A percentile compares a stretch with the other conserved stretches of the same genome.
These are phyloP conservation scores for Coemansia sp. DNA, from an alignment of 192 early-diverging fungal species.

Conservation along the genomic window DNA sequence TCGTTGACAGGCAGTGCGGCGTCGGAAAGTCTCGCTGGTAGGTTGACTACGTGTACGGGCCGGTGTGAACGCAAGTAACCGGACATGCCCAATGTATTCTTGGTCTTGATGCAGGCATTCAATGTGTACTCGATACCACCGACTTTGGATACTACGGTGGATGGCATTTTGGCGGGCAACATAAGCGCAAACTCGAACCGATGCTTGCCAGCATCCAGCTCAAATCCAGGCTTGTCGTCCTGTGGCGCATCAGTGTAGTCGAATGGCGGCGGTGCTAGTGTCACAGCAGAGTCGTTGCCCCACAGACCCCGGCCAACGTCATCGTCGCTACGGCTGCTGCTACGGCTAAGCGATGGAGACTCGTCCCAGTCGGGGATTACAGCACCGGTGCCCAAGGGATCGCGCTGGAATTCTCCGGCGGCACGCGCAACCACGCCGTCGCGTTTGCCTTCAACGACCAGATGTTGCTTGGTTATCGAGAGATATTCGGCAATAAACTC, in stretches of 20 bases:
- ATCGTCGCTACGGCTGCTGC: slow-evolving; percentile 26
- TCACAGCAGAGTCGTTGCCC: slow-evolving; percentile 10
- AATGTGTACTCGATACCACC: slow-evolving; percentile 48
- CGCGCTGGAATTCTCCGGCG: slow-evolving; percentile 2
- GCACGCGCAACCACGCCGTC: not conserved
- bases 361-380: not conserved
- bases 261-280: slow-evolving; percentile 13
- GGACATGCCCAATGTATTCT: slow-evolving; percentile 7
- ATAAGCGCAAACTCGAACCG: slow-evolving; percentile 36
- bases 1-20: slow-evolving; percentile 28
- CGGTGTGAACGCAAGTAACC: not conserved
- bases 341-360: slow-evolving; percentile 4
- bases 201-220: slow-evolving; percentile 27
- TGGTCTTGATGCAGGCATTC: slow-evolving; percentile 20
- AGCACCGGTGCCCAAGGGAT: slow-evolving; percentile 1
- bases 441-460: slow-evolving; percentile 1
- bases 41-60: slow-evolving; percentile 37
- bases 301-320: slow-evolving; percentile 6
- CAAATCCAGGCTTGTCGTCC: slow-evolving; percentile 15
- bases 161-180: slow-evolving; percentile 40
- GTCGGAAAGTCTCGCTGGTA: slow-evolving; percentile 33
- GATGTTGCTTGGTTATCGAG: slow-evolving; percentile 17
- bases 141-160: slow-evolving; percentile 34
- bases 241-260: not conserved
- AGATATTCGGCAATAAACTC: slow-evolving; percentile 29